These are phyloP conservation scores for Cydonia oblonga DNA, from an alignment of 331 rosid genomes.

Conservation along the genomic window DNA sequence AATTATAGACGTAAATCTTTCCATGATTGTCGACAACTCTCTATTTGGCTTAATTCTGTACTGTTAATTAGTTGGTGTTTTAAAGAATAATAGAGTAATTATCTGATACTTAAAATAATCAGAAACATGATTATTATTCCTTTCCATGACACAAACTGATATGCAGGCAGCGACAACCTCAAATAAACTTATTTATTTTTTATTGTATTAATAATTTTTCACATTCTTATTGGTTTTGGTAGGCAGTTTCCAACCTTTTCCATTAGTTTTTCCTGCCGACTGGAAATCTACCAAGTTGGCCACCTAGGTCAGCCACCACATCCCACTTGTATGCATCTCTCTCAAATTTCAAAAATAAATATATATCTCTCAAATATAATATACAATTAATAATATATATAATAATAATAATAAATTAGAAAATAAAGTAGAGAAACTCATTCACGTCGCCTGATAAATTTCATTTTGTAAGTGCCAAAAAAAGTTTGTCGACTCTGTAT, in stretches of 20 bases:
- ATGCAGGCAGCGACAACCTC: not conserved
- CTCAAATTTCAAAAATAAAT: not conserved
- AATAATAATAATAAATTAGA: not conserved
- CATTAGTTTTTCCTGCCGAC: not conserved
- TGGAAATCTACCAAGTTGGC: not conserved
- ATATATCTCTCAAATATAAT: not conserved
- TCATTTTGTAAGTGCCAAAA: not conserved
- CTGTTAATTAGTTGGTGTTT: not conserved
- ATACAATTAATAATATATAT: not conserved
- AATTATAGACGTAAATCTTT: not conserved
- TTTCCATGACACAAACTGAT: not conserved
- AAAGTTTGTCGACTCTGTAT: not conserved
- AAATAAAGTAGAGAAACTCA: not conserved
- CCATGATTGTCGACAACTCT: not conserved
- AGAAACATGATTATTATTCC: not conserved
- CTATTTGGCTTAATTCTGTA: not conserved
- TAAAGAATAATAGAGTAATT: not conserved
- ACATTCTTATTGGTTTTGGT: not conserved
- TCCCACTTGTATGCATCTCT: not conserved
- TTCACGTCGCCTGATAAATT: not conserved
- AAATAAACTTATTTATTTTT: not conserved
- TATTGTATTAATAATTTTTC: not conserved
- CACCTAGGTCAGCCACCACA: not conserved
- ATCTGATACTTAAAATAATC: not conserved
- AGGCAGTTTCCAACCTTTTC: not conserved